A percentile compares a stretch with the other conserved stretches of the same genome.
Conservation (phyloP, 148 eudicot genomes). For the Persicaria tinctoria region DNA sequence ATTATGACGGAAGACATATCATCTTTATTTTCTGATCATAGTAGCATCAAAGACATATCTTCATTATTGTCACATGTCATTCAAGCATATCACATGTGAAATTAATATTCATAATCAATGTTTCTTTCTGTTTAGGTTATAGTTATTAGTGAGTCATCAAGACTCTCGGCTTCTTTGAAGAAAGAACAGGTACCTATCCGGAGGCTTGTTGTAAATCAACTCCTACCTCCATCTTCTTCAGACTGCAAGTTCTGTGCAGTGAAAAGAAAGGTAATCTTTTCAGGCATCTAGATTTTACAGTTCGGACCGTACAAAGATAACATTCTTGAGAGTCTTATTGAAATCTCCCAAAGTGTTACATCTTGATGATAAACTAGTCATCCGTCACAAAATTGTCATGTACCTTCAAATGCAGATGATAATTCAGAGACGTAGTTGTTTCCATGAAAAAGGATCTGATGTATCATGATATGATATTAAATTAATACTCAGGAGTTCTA, state of each 20-base stretch:
- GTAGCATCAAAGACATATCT: neutral
- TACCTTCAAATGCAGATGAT: neutral
- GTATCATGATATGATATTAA: neutral
- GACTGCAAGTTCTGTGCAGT: slow-evolving; percentile 95
- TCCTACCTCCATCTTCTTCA: slow-evolving; percentile 90
- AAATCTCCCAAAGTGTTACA: neutral
- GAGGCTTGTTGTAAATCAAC: slow-evolving; percentile 87
- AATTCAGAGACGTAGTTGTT: neutral
- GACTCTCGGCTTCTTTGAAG: slow-evolving; percentile 75
- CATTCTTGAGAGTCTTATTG: neutral
- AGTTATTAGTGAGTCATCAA: slow-evolving; percentile 91
- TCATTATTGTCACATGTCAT: neutral
- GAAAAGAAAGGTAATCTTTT: slow-evolving; percentile 73
- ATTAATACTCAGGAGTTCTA: neutral
- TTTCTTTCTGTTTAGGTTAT: slow-evolving; percentile 50
- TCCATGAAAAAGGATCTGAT: neutral
- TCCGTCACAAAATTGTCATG: neutral
- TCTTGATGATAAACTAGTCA: neutral
- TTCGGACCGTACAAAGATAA: neutral
- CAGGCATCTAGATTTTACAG: neutral
- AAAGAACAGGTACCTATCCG: slow-evolving; percentile 89
- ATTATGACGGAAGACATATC: neutral
- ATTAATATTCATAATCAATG: neutral
- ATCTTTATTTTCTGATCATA: neutral
- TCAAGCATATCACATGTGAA: neutral